Evolutionary conservation across 805 yeast species (phyloP).

Genomic region (Pichia insulana): DNA sequence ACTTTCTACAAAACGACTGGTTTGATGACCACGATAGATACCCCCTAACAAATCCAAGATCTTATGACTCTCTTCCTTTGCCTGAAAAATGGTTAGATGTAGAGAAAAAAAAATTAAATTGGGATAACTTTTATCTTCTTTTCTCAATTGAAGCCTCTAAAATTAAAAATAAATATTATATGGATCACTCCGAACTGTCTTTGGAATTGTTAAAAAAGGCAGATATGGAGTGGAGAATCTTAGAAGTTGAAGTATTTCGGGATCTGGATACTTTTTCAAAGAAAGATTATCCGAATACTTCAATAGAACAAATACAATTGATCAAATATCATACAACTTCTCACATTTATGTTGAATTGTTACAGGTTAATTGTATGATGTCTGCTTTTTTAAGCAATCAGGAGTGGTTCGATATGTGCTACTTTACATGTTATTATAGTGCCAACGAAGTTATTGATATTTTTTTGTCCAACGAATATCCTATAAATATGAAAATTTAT

Average conservation of each 20-base stretch:
- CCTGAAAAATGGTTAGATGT: constrained; percentile 19
- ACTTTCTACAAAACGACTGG: constrained; percentile 27
- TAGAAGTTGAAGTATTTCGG: constrained; percentile 16
- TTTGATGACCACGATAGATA: constrained; percentile 23
- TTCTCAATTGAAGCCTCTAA: constrained; percentile 18
- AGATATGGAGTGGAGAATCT: constrained; percentile 19
- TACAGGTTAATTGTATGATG: constrained; percentile 25
- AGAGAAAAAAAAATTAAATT: constrained; percentile 10
- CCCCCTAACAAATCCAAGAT: constrained; percentile 15
- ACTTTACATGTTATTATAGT: constrained; percentile 17
- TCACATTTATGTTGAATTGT: constrained; percentile 17
- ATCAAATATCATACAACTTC: constrained; percentile 14
- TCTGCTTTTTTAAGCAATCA: constrained; percentile 19
- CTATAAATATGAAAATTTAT: constrained; percentile 17
- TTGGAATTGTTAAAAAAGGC: constrained; percentile 18
- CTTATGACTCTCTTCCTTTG: constrained; percentile 18
- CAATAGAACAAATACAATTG: constrained; percentile 11
- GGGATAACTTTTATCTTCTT: constrained; percentile 19
- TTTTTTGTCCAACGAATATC: constrained; percentile 13
- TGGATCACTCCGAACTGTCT: constrained; percentile 15
- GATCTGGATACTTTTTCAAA: constrained; percentile 15
- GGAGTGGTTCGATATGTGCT: constrained; percentile 19
- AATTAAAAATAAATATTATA: constrained; percentile 23
- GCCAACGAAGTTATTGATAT: constrained; percentile 15
- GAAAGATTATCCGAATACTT: constrained; percentile 9